Percentiles rank a stretch among this genome's conserved stretches.
phyloP scores from a whole-genome alignment of 164 flowering plant genomes.

The Umbilicus rupestris region DNA sequence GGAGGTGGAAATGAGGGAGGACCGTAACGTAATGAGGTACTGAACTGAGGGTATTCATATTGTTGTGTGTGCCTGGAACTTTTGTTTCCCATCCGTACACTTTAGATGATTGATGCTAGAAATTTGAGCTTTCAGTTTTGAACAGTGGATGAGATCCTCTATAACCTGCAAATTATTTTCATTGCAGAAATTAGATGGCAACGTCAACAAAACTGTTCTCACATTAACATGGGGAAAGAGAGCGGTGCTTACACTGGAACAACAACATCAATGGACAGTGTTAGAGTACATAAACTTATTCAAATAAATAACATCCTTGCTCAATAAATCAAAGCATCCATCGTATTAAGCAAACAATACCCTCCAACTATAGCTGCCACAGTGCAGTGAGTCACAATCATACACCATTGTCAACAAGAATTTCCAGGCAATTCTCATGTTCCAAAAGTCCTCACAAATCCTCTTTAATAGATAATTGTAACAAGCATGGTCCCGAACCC shows the following conservation, averaged over 20 bases:
- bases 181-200: not conserved
- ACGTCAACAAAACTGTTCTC: not conserved
- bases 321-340: too few species aligned
- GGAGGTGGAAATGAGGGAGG: conserved; percentile 7
- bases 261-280: not conserved
- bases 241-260: not conserved
- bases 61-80: conserved; percentile 7
- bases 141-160: not conserved
- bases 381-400: not conserved
- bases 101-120: not conserved
- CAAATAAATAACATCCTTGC: not conserved
- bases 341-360: not conserved
- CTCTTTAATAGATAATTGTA: not conserved
- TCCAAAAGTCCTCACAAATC: not conserved
- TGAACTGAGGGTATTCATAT: not conserved
- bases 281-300: not conserved
- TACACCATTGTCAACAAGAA: not conserved
- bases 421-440: not conserved
- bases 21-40: not conserved
- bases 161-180: not conserved
- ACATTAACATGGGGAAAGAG: not conserved
- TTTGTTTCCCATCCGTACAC: conserved; percentile 12
- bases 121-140: too few species aligned
- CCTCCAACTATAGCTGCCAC: not conserved
- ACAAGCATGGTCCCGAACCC: too few species aligned